Base-by-base conservation (phyloP, 2,329 filamentous ascomycete species). In the Teratosphaeria destructans region DNA sequence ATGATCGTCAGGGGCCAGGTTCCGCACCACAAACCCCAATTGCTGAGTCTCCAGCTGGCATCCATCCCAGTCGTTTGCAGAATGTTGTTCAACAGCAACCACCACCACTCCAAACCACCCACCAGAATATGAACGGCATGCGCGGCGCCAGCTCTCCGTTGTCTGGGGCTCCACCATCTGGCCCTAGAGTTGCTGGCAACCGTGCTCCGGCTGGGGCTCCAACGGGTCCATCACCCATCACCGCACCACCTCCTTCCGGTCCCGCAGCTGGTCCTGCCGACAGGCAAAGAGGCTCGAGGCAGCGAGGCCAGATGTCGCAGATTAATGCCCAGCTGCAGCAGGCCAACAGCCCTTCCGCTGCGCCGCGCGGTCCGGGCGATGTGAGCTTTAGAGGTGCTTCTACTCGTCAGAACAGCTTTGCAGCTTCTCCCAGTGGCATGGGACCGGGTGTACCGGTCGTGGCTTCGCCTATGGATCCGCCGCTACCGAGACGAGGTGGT, bases 331-430 rank as follows among this genome's bases (percentile, higher is more conserved):
- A 66, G 60, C 26, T 61, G 57, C 57, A 58, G 43, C 27, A 56
- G 32, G 39, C 37, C 47, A 57, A 59, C 47, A 49, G 53, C 12
- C 23, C 52, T 19, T 19, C 43, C 16, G 32, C 37, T 16, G 59
- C 55, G 10, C 58, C 65, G 7, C 56, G 60, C 27, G 56, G 60
- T 29, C 67, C 68, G 61, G 43, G 43, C n/a, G 64, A 66, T 53
- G 65, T 69, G 19, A 68, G 67, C 39, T 68, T 72, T 59, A 63
- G 71, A 54, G 72, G 71, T 11, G 71, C 70, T 35, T 65, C 67
- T n/a, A 59, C 43, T 47, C 57, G 67, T 12, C 67, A 67, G 58
- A 58, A 61, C 57, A 68, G 65, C 56, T 27, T 57, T 14, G 12
- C 34, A 56, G 55, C 63, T 57, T 63, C 65, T 27, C 57, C 61